phyloP scores from a whole-genome alignment of 1,284 basidiomycete species.

The Apiotrichum gamsii region DNA sequence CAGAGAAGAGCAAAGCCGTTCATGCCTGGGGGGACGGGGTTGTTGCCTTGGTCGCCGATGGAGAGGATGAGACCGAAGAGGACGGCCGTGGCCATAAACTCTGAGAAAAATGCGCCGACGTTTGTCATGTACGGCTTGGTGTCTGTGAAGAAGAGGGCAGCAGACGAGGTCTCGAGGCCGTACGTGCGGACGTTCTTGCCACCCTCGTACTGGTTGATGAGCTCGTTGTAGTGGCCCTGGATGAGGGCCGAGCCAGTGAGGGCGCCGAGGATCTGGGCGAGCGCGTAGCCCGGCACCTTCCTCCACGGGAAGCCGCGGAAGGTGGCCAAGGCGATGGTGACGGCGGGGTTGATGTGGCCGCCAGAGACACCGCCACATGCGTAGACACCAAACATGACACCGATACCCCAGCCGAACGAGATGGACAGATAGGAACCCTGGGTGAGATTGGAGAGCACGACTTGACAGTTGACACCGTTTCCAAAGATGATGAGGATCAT shows the following conservation, averaged over 20 bases:
- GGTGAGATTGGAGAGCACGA: conserved; percentile 5
- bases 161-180: conserved; percentile 9
- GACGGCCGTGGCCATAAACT: conserved; percentile 12
- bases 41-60: conserved; percentile 8
- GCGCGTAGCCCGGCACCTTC: conserved; percentile 20
- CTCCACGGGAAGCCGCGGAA: conserved; percentile 36
- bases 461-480: conserved; percentile 17
- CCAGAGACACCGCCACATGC: conserved; percentile 15
- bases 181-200: conserved; percentile 7
- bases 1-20: conserved; percentile 9
- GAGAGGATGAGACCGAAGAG: conserved; percentile 8
- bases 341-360: conserved; percentile 28
- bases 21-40: conserved; percentile 7
- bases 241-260: conserved; percentile 26
- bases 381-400: conserved; percentile 15
- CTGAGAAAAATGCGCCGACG: conserved; percentile 9
- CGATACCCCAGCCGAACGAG: conserved; percentile 17
- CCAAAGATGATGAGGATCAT: conserved; percentile 17
- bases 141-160: conserved; percentile 7
- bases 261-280: conserved; percentile 33
- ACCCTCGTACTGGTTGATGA: conserved; percentile 12
- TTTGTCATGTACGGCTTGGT: conserved; percentile 9
- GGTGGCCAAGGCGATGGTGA: conserved; percentile 20
- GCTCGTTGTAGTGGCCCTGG: conserved; percentile 20
- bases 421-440: conserved; percentile 11